Percentiles rank a stretch among this genome's conserved stretches.
These are phyloP conservation scores for Dovyalis caffra DNA, from an alignment of 345 rosid genomes.

Conservation along the genomic window DNA sequence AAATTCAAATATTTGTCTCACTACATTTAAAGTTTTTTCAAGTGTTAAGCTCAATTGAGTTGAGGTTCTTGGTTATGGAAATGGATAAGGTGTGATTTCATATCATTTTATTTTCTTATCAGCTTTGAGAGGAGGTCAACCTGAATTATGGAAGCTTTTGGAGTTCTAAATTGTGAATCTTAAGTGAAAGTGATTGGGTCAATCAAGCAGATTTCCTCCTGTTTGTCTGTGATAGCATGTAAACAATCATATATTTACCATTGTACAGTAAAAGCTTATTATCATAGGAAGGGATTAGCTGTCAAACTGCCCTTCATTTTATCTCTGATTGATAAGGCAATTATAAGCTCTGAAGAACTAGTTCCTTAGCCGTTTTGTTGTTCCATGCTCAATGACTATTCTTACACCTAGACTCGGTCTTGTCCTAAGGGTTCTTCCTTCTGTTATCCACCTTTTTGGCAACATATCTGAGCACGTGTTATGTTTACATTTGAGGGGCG, in stretches of 20 bases:
- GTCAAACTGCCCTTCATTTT: background rate
- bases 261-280: background rate
- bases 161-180: background rate
- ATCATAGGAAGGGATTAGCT: background rate
- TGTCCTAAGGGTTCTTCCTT: background rate
- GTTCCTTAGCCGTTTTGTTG: background rate
- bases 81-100: background rate
- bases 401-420: background rate
- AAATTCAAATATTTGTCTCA: background rate
- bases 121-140: background rate
- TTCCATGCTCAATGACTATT: background rate
- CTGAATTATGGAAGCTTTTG: background rate
- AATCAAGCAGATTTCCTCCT: background rate
- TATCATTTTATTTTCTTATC: background rate
- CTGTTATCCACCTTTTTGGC: background rate
- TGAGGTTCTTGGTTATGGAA: background rate
- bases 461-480: background rate
- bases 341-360: constrained; percentile 1
- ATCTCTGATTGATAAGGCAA: background rate
- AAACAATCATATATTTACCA: background rate
- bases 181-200: background rate
- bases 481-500: background rate
- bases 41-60: background rate
- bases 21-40: background rate
- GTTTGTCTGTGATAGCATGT: background rate